Conservation (phyloP, 257 asterid species). For the Gynochthodes officinalis region DNA sequence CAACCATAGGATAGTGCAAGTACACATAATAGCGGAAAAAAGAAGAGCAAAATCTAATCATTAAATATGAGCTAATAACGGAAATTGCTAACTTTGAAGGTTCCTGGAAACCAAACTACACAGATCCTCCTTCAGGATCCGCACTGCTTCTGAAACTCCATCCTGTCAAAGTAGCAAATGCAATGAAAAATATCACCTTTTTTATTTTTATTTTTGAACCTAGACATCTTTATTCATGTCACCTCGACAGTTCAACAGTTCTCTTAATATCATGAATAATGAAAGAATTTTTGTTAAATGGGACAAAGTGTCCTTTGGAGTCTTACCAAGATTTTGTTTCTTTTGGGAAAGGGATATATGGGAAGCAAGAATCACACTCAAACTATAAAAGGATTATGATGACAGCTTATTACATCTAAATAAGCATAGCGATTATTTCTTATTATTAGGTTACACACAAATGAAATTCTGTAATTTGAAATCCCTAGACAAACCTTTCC, state of each 20-base stretch:
- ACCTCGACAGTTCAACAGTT: background rate
- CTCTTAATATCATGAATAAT: too few relatives aligned
- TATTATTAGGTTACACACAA: background rate
- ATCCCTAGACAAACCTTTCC: background rate
- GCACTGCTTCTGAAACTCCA: constrained; percentile 74
- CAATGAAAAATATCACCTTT: constrained; percentile 7
- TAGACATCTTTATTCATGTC: background rate
- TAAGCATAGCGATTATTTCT: background rate
- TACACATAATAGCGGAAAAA: background rate
- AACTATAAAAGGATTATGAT: too few relatives aligned
- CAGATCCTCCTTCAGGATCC: constrained; percentile 55
- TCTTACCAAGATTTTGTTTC: too few relatives aligned
- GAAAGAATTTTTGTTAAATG: background rate
- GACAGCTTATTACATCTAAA: too few relatives aligned
- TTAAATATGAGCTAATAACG: background rate
- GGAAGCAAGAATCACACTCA: too few relatives aligned
- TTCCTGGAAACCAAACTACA: background rate
- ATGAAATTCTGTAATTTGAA: background rate
- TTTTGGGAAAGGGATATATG: too few relatives aligned
- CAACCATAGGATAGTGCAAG: background rate
- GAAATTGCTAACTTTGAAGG: background rate
- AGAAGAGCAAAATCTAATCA: background rate
- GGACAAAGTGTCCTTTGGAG: background rate
- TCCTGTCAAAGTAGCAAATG: constrained; percentile 44
- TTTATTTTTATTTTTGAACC: background rate